Conservation (phyloP, 306 rosid species). For the peach (Prunus persica) region Prunus_persica_NCBIv2 NC_034009.1:47811501-47812000, state of each 20-base stretch:
- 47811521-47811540: slow-evolving; percentile 51
- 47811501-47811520: slow-evolving; percentile 77
- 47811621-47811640: background rate
- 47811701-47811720: background rate
- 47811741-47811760: no score
- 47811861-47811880: no score
- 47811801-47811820: no score
- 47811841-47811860: no score
- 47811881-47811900: no score
- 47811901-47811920: background rate
- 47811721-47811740: background rate
- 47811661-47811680: background rate
- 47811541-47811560: background rate
- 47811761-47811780: no score
- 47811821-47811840: no score
- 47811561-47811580: background rate
- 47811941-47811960: background rate
- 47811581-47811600: no score
- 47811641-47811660: background rate
- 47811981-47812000: background rate
- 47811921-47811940: background rate
- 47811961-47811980: background rate
- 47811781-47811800: no score
- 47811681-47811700: background rate
- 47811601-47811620: background rate